These are phyloP conservation scores for Thuja plicata DNA, from an alignment of 83 land plant species.

Conservation along the genomic window DNA sequence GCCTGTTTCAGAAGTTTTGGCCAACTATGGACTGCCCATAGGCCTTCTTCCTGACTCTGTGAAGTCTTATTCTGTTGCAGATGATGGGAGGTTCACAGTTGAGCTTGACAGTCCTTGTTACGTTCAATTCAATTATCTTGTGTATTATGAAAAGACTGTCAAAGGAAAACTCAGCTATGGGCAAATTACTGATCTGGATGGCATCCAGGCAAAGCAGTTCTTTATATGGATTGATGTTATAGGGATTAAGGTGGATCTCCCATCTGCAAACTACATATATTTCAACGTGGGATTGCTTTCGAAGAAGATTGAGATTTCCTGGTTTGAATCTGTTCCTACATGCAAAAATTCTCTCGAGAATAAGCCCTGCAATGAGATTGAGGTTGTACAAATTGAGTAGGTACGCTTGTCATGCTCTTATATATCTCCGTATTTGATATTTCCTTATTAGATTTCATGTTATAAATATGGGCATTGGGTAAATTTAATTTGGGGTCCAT, in stretches of 20 bases:
- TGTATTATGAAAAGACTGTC: slow-evolving; percentile 53
- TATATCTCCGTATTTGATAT: too few relatives aligned
- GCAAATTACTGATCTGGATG: slow-evolving; percentile 48
- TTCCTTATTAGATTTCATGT: too few relatives aligned
- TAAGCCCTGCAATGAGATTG: neutral
- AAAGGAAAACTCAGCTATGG: slow-evolving; percentile 58
- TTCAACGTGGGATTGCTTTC: slow-evolving; percentile 75
- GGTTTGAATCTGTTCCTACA: slow-evolving; percentile 48
- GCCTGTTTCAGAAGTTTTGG: slow-evolving; percentile 48
- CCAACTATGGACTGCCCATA: slow-evolving; percentile 55
- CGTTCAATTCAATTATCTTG: slow-evolving; percentile 65
- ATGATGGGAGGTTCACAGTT: slow-evolving; percentile 59
- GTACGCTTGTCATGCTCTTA: too few relatives aligned
- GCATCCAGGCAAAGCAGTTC: slow-evolving; percentile 65
- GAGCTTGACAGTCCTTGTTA: slow-evolving; percentile 47
- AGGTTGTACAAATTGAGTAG: neutral
- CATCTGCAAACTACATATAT: slow-evolving; percentile 61
- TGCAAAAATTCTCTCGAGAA: slow-evolving; percentile 33
- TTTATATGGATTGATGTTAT: slow-evolving; percentile 73
- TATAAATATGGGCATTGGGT: too few relatives aligned
- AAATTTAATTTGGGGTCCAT: too few relatives aligned
- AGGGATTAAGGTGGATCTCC: slow-evolving; percentile 64
- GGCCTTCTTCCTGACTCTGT: slow-evolving; percentile 72
- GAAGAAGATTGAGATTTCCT: slow-evolving; percentile 49
- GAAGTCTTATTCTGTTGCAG: slow-evolving; percentile 41